phyloP scores from a whole-genome alignment of 2,329 filamentous ascomycete species.

The Paraphoma chrysanthemicola region DNA sequence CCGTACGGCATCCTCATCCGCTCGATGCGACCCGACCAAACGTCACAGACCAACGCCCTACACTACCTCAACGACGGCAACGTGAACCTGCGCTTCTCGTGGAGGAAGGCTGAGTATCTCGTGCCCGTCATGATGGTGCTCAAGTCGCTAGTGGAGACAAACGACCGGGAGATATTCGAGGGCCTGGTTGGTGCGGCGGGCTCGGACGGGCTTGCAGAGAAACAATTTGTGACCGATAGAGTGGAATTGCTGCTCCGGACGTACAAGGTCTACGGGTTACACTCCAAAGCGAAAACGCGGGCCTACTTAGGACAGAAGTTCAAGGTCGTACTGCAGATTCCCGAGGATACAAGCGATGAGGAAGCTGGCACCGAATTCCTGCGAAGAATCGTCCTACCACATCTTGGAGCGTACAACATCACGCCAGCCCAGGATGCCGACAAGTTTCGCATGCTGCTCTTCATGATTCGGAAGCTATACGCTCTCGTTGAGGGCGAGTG shows the following conservation, averaged over 20 bases:
- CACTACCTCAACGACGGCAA: constrained; percentile 97
- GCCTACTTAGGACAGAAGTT: constrained; percentile 92
- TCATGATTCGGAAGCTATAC: constrained; percentile 97
- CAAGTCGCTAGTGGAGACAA: constrained; percentile 94
- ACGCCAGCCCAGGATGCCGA: constrained; percentile 84
- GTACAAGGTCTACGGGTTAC: constrained; percentile 88
- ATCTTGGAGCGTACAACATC: constrained; percentile 85
- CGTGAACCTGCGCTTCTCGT: constrained; percentile 95
- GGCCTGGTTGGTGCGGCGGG: constrained; percentile 81
- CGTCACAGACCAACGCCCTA: constrained; percentile 94
- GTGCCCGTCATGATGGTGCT: constrained; percentile 95
- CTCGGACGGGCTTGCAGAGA: constrained; percentile 81
- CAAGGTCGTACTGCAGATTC: constrained; percentile 82
- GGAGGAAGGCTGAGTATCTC: constrained; percentile 97
- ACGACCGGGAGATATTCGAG: constrained; percentile 95
- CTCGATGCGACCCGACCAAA: constrained; percentile 95
- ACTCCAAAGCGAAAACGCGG: constrained; percentile 81
- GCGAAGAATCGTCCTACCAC: constrained; percentile 86
- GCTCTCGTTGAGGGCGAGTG: constrained; percentile 91
- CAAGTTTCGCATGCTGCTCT: constrained; percentile 92
- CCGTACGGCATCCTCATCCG: constrained; percentile 89
- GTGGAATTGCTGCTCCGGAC: constrained; percentile 90
- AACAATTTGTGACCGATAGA: constrained; percentile 88
- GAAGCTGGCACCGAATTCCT: constrained; percentile 92
- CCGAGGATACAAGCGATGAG: constrained; percentile 83